phyloP scores from a whole-genome alignment of 2,329 filamentous ascomycete species.

The Microdochium paspali region DNA sequence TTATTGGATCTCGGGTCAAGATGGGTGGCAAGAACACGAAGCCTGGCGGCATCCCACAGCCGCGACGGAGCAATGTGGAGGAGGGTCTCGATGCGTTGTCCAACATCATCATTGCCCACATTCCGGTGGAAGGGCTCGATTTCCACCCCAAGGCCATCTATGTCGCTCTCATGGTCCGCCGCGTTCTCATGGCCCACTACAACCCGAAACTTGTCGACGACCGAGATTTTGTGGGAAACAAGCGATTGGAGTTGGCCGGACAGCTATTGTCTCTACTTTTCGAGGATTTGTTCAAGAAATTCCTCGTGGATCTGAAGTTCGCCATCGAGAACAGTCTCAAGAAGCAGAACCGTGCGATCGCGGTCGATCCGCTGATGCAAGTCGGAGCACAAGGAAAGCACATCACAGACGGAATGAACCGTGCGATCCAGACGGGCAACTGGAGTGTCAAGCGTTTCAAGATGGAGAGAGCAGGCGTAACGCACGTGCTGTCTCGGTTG shows the following conservation, averaged over 20 bases:
- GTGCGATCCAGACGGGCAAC: constrained; percentile 94
- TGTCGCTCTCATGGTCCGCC: constrained; percentile 93
- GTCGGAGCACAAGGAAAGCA: constrained; percentile 76
- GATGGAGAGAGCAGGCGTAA: constrained; percentile 96
- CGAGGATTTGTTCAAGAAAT: constrained; percentile 96
- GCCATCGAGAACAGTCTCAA: constrained; percentile 93
- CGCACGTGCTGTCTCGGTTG: constrained; percentile 86
- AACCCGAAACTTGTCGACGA: constrained; percentile 88
- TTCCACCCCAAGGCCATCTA: constrained; percentile 97
- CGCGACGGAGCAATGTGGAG: constrained; percentile 72
- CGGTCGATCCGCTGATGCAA: constrained; percentile 79
- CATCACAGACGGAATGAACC: constrained; percentile 88
- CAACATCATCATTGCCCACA: constrained; percentile 89
- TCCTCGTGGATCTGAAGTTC: constrained; percentile 79
- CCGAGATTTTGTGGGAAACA: constrained; percentile 96
- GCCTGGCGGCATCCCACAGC: constrained; percentile 38
- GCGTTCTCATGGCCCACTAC: constrained; percentile 87
- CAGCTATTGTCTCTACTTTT: constrained; percentile 90
- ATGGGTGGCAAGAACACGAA: constrained; percentile 62
- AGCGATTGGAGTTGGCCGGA: constrained; percentile 86
- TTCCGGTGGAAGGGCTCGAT: constrained; percentile 82
- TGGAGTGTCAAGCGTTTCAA: constrained; percentile 98
- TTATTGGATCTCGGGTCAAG: constrained; percentile 78
- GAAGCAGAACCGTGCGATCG: constrained; percentile 80
- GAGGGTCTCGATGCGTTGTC: constrained; percentile 89